Evolutionary conservation across 768 basidiomycete species (phyloP), one percentile per base, ranked within the genome.

Genomic region (Rhizopogon roseolus): DNA sequence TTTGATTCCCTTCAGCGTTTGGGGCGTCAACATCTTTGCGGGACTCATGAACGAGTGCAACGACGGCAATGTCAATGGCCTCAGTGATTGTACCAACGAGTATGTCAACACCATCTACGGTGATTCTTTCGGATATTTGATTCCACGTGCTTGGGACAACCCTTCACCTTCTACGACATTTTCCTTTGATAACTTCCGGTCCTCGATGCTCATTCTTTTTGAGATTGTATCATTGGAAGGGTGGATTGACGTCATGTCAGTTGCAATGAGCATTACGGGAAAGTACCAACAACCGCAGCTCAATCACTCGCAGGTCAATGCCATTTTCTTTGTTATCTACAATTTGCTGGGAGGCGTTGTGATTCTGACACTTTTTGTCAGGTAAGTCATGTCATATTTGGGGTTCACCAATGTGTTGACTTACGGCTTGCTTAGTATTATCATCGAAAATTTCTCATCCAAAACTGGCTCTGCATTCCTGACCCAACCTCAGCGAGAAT

Each of bases 171-270:
- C 86, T 17, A 92, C 90, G 1, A 79, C 79, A 1, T 98, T 93
- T 73, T 88, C 86, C 2, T 98, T 98, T 64, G 96, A 98, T 70
- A 82, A 75, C 13, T 98, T 98, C 71, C 77, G 81, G 6, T 72
- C 85, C 4, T 88, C 92, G 0, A 74, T 98, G 39, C 79, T 98
- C 50, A 97, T 98, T 63, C 78, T 98, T 1, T 98, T 97, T 62
- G 96, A 98, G 71, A 93, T 96, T 59, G 92, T 98, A 22, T 96
- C 94, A 0, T 73, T 97, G 46, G 94, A 96, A 71, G 96, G 96
- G 2, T 98, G 95, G 96, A 81, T 90, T n/a, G 92, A 95, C 64
- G 96, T 94, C 48, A 88, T 97, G 88, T 72, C 70, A 37, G 78
- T 86, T 25, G 87, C 86, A 1, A 89, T 89, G 67, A 82, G 85